phyloP scores from a whole-genome alignment of 176 grass and related monocot genomes.

The Hsuehochloa calcarea region DNA sequence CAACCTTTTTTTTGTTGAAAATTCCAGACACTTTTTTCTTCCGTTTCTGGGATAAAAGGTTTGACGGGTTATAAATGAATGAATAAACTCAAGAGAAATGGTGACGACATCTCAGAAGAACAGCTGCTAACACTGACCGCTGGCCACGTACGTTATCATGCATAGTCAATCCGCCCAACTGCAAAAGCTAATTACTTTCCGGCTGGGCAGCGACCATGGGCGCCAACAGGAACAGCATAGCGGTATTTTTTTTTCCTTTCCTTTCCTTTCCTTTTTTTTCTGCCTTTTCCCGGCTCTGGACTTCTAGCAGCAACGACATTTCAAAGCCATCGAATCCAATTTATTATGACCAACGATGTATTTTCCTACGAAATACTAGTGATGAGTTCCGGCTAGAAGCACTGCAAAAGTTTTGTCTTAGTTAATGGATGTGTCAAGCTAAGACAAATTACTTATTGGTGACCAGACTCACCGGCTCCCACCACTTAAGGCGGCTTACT shows the following conservation, averaged over 20 bases:
- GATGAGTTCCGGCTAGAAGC: neutral
- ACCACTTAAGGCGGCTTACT: neutral
- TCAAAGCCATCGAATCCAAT: neutral
- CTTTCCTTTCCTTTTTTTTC: neutral
- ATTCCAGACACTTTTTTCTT: neutral
- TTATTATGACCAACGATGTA: neutral
- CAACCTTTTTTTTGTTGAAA: neutral
- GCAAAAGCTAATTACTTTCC: neutral
- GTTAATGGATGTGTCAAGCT: too few species aligned
- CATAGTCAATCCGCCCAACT: slow-evolving; percentile 9
- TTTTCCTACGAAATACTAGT: neutral
- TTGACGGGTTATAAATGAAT: neutral
- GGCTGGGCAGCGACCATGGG: neutral
- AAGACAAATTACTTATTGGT: neutral
- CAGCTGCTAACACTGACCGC: neutral
- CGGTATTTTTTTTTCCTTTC: neutral
- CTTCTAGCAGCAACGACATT: neutral
- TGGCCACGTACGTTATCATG: neutral
- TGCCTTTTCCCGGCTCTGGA: neutral
- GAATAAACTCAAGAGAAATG: neutral
- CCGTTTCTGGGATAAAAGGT: neutral
- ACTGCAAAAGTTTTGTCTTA: too few species aligned
- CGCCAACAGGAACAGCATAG: neutral
- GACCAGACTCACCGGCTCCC: neutral
- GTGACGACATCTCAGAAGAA: neutral